Percentiles rank a stretch among this genome's conserved stretches.
Evolutionary conservation across 129 eudicot species (phyloP).

Genomic region (Arctium lappa): DNA sequence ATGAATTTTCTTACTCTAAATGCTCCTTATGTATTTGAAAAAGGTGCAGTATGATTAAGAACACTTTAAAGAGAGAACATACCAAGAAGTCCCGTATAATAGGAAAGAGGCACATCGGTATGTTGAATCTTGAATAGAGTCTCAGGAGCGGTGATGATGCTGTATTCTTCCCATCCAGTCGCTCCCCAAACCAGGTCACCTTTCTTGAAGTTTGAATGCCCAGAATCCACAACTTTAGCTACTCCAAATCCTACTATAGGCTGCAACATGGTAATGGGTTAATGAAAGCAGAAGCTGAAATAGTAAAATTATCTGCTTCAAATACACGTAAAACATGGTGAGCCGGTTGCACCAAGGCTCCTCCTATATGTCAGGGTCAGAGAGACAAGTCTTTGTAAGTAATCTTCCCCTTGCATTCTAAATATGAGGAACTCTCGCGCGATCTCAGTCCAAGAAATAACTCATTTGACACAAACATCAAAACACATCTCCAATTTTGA

Average conservation of each 20-base stretch:
- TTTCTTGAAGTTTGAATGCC: constrained; percentile 46
- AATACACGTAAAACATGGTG: neutral
- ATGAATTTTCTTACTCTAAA: neutral
- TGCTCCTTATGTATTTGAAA: neutral
- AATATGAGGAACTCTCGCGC: neutral
- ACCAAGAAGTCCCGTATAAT: constrained; percentile 67
- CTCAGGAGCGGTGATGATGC: constrained; percentile 25
- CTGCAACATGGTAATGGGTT: constrained; percentile 6
- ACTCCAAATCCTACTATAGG: constrained; percentile 41
- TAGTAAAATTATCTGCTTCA: neutral
- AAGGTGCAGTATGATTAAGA: neutral
- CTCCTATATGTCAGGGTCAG: neutral
- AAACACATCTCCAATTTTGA: neutral
- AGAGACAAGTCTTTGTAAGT: neutral
- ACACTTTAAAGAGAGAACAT: neutral
- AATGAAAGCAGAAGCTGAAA: neutral
- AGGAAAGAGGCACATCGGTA: constrained; percentile 65
- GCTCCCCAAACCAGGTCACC: constrained; percentile 56
- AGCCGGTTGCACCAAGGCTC: neutral
- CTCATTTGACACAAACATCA: neutral
- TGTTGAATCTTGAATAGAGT: constrained; percentile 41
- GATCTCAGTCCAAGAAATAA: neutral
- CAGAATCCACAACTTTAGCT: constrained; percentile 48
- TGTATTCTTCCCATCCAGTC: constrained; percentile 60
- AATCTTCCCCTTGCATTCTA: neutral